These are phyloP conservation scores for Dillenia turbinata DNA, from an alignment of 164 flowering plant genomes.

Conservation along the genomic window DNA sequence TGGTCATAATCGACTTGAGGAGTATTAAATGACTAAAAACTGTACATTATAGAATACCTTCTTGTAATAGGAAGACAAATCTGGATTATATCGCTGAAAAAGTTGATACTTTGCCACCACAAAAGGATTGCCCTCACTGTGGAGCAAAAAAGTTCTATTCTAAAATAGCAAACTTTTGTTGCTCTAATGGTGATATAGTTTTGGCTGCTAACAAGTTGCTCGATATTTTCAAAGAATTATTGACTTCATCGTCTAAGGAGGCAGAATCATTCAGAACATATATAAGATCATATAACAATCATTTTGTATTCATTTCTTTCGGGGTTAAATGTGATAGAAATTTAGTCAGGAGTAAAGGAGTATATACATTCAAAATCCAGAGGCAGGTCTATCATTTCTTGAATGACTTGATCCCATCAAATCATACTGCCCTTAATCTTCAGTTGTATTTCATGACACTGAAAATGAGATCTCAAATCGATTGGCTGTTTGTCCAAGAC, in stretches of 20 bases:
- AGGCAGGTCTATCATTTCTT: constrained; percentile 3
- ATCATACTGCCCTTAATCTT: background rate
- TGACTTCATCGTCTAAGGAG: background rate
- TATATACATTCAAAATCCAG: constrained; percentile 1
- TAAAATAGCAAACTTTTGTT: background rate
- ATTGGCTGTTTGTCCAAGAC: constrained; percentile 5
- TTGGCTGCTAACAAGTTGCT: background rate
- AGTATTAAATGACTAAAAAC: too few relatives aligned
- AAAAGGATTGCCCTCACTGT: background rate
- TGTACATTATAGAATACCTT: too few relatives aligned
- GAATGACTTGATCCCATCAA: background rate
- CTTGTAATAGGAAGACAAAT: too few relatives aligned
- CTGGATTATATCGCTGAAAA: too few relatives aligned
- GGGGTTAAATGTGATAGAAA: background rate
- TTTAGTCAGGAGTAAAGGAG: background rate
- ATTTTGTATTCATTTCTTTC: constrained; percentile 1
- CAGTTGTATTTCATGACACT: constrained; percentile 8
- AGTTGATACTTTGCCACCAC: too few relatives aligned
- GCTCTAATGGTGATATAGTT: background rate
- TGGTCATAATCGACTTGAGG: too few relatives aligned
- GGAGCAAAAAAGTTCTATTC: background rate
- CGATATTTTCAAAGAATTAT: background rate
- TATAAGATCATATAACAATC: background rate
- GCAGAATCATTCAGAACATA: background rate
- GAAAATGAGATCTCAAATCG: constrained; percentile 4